phyloP scores from a whole-genome alignment of 2,329 filamentous ascomycete genomes.

The Bipolaris oryzae region DNA sequence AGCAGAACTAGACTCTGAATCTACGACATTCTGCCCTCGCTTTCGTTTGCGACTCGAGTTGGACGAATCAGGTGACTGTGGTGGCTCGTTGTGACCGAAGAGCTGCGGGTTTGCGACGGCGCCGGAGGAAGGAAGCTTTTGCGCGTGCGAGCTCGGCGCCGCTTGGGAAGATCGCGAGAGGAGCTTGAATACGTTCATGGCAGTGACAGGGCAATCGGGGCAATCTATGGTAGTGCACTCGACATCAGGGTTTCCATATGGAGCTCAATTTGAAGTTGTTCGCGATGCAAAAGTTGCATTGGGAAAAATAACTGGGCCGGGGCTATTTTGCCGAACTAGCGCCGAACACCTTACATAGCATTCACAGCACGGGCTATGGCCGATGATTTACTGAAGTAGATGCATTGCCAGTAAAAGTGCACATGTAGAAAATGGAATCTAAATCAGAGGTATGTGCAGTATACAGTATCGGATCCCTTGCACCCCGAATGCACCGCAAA shows the following conservation, averaged over 20 bases:
- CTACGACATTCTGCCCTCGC: constrained; percentile 36
- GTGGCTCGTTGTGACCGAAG: constrained; percentile 55
- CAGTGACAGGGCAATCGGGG: not conserved
- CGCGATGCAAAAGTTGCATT: constrained; percentile 25
- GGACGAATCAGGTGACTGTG: constrained; percentile 44
- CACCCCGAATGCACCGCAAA: constrained; percentile 28
- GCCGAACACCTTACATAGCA: constrained; percentile 19
- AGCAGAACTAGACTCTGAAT: constrained; percentile 1
- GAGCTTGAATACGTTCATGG: constrained; percentile 75
- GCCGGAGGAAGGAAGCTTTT: constrained; percentile 68
- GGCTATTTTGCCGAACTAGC: constrained; percentile 23
- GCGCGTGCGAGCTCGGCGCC: constrained; percentile 46
- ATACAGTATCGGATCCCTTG: constrained; percentile 41
- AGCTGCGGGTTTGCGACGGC: constrained; percentile 71
- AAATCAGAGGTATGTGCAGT: constrained; percentile 50
- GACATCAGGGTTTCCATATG: not conserved
- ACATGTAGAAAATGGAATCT: constrained; percentile 45
- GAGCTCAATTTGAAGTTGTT: not conserved
- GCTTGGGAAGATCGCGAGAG: constrained; percentile 72
- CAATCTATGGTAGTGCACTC: not conserved
- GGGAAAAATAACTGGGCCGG: constrained; percentile 29
- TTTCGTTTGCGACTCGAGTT: constrained; percentile 52
- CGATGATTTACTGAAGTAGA: constrained; percentile 8
- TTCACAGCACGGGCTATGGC: constrained; percentile 5
- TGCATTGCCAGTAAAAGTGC: constrained; percentile 40